Evolutionary conservation across 805 yeast species (phyloP).

Genomic region (Suhomyces faveliae): DNA sequence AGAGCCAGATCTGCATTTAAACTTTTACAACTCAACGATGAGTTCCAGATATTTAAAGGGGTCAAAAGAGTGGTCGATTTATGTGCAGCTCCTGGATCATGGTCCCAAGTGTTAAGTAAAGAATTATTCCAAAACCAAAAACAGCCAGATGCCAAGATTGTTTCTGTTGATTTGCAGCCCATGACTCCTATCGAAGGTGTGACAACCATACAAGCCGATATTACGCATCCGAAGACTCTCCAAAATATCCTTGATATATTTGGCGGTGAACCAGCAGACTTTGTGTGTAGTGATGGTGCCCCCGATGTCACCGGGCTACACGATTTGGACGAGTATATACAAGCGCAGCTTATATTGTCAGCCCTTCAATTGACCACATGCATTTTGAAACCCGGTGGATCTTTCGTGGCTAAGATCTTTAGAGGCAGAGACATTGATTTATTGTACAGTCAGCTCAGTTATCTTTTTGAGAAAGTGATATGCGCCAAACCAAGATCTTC

Average conservation of each 20-base stretch:
- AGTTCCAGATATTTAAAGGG: conserved; percentile 75
- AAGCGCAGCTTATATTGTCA: conserved; percentile 87
- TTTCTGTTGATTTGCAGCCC: conserved; percentile 95
- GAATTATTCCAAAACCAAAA: conserved; percentile 50
- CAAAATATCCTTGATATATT: conserved; percentile 72
- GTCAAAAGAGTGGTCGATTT: conserved; percentile 87
- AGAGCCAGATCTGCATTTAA: conserved; percentile 97
- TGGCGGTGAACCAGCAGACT: conserved; percentile 91
- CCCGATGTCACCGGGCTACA: conserved; percentile 98
- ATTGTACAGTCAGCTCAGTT: conserved; percentile 87
- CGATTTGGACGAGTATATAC: conserved; percentile 94
- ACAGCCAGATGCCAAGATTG: conserved; percentile 60
- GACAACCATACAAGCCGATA: conserved; percentile 89
- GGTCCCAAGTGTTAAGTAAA: conserved; percentile 92
- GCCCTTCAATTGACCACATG: conserved; percentile 92
- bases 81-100: conserved; percentile 98
- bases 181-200: conserved; percentile 96
- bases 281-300: conserved; percentile 96
- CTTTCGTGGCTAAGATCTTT: conserved; percentile 93
- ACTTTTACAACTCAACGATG: conserved; percentile 84
- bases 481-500: conserved; percentile 97
- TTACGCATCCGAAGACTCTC: conserved; percentile 91
- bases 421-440: conserved; percentile 95
- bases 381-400: conserved; percentile 82
- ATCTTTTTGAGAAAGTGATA: conserved; percentile 77